Percentiles rank a stretch among this genome's conserved stretches.
These are phyloP conservation scores for Arachnomyces sp. DNA, from an alignment of 2,329 filamentous ascomycete species.

Conservation along the genomic window DNA sequence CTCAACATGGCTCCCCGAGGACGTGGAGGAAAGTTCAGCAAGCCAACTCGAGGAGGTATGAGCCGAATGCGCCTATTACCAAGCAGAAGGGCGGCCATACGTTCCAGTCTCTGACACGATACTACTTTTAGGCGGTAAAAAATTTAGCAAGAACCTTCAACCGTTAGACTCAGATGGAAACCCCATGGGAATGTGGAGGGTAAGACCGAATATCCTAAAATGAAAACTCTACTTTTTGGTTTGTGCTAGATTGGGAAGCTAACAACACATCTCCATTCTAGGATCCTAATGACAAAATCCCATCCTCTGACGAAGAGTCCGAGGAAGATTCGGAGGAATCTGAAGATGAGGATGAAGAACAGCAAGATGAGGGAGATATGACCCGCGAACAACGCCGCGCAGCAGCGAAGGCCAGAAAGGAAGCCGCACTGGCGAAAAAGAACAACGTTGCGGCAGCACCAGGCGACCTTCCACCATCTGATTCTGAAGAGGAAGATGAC, in stretches of 20 bases:
- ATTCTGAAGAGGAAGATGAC: conserved; percentile 43
- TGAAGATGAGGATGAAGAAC: conserved; percentile 41
- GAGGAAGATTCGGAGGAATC: conserved; percentile 41
- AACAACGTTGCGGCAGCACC: conserved; percentile 66
- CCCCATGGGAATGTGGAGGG: conserved; percentile 79
- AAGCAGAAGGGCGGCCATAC: conserved; percentile 2
- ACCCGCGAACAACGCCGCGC: conserved; percentile 84
- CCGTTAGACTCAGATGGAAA: conserved; percentile 86
- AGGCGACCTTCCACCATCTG: conserved; percentile 75
- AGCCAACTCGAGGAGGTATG: conserved; percentile 83
- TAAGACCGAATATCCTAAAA: conserved; percentile 31
- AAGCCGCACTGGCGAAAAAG: conserved; percentile 73
- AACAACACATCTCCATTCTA: conserved; percentile 9
- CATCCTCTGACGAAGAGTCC: conserved; percentile 46
- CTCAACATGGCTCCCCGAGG: conserved; percentile 49
- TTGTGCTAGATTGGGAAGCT: neutral
- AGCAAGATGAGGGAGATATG: conserved; percentile 44
- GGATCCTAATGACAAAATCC: conserved; percentile 28
- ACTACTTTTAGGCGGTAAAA: conserved; percentile 66
- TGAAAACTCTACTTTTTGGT: too few relatives aligned
- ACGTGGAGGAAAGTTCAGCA: conserved; percentile 88
- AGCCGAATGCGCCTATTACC: conserved; percentile 4
- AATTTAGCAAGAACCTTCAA: conserved; percentile 86
- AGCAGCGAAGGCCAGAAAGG: conserved; percentile 82
- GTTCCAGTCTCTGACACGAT: conserved; percentile 6